phyloP scores from a whole-genome alignment of 2,329 filamentous ascomycete species.

The Aspergillus sp. region DNA sequence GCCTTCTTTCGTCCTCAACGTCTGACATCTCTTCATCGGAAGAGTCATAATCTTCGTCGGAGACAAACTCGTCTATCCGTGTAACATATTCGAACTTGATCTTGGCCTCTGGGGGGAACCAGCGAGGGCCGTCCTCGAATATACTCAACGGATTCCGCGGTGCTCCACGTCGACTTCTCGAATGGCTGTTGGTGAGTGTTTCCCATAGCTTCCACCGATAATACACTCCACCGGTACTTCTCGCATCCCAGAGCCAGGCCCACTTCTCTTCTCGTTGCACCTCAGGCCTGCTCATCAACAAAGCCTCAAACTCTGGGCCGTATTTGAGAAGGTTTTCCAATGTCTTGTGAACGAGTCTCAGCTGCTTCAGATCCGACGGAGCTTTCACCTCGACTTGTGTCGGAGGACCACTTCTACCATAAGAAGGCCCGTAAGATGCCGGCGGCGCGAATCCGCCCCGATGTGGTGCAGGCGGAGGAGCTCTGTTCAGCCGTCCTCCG shows the following conservation, averaged over 20 bases:
- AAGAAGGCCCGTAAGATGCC: conserved; percentile 60
- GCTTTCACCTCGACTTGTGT: conserved; percentile 69
- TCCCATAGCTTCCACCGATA: conserved; percentile 93
- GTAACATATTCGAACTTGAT: conserved; percentile 82
- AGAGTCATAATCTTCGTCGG: conserved; percentile 81
- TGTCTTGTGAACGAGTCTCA: conserved; percentile 84
- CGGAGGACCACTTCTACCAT: conserved; percentile 51
- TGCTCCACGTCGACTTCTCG: conserved; percentile 35
- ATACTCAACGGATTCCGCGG: conserved; percentile 57
- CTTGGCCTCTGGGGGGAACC: conserved; percentile 71
- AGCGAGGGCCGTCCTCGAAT: conserved; percentile 74
- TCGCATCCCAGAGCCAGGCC: conserved; percentile 90
- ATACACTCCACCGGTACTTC: conserved; percentile 77
- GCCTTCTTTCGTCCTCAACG: conserved; percentile 44
- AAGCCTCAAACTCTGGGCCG: conserved; percentile 83
- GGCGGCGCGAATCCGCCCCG: conserved; percentile 74
- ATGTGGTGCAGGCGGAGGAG: conserved; percentile 48
- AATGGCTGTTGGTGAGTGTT: conserved; percentile 66
- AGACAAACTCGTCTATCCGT: conserved; percentile 73
- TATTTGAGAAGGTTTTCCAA: conserved; percentile 76
- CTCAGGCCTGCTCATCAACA: conserved; percentile 82
- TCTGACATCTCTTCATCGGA: conserved; percentile 74
- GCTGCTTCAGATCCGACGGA: conserved; percentile 73
- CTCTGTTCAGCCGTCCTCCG: conserved; percentile 49
- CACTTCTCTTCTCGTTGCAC: conserved; percentile 87